A percentile compares a stretch with the other conserved stretches of the same genome.
phyloP scores from a whole-genome alignment of 2,329 filamentous ascomycete genomes.

The Ceratocystis cubensis region DNA sequence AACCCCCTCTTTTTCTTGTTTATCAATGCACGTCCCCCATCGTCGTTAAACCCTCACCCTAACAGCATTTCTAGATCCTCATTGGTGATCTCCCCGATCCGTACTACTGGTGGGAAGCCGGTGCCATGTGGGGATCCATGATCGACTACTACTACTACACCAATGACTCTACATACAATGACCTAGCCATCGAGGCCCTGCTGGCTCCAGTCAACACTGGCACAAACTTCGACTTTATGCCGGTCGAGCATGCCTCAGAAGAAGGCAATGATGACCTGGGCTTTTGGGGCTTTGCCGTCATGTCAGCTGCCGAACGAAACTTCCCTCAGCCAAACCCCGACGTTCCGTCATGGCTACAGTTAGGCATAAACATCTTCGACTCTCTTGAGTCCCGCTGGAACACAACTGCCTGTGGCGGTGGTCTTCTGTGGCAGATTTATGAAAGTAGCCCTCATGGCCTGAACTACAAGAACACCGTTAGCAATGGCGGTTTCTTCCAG shows the following conservation, averaged over 20 bases:
- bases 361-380: constrained; percentile 62
- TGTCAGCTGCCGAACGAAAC: constrained; percentile 56
- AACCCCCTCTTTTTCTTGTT: background rate
- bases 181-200: constrained; percentile 45
- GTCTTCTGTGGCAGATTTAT: constrained; percentile 73
- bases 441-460: constrained; percentile 59
- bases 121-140: constrained; percentile 54
- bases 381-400: constrained; percentile 60
- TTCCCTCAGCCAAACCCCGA: constrained; percentile 47
- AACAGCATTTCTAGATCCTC: background rate
- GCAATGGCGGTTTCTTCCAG: constrained; percentile 74
- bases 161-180: constrained; percentile 48
- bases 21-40: constrained; percentile 20
- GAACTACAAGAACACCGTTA: constrained; percentile 66
- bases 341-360: constrained; percentile 51
- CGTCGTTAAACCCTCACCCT: background rate
- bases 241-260: constrained; percentile 41
- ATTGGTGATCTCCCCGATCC: constrained; percentile 51
- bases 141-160: constrained; percentile 59
- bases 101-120: constrained; percentile 58
- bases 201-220: constrained; percentile 44
- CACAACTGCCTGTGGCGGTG: constrained; percentile 51
- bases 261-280: constrained; percentile 65
- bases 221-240: constrained; percentile 47
- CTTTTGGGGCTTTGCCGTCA: constrained; percentile 57